A percentile compares a stretch with the other conserved stretches of the same genome.
Conservation (phyloP, 176 grass and related monocot genomes). For the Triticum turgidum region DNA sequence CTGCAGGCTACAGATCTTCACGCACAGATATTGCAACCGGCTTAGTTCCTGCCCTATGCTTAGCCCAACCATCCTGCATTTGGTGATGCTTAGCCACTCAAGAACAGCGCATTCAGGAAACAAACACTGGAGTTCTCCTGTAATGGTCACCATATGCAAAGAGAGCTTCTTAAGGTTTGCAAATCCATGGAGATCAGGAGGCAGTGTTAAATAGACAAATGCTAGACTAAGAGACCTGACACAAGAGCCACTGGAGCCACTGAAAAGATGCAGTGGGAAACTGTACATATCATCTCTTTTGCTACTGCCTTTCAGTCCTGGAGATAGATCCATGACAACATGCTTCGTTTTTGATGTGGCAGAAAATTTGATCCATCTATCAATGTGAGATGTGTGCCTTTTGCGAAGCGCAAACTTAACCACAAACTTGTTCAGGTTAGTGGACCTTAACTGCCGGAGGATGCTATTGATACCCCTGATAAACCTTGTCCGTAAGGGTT, state of each 20-base stretch:
- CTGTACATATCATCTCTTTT: not conserved
- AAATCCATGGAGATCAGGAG: not conserved
- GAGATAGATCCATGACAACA: not conserved
- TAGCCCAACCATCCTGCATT: too few species aligned
- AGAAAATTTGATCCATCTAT: not conserved
- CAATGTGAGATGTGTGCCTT: not conserved
- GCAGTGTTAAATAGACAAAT: not conserved
- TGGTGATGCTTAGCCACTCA: too few species aligned
- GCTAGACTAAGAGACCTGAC: not conserved
- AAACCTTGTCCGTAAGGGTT: not conserved
- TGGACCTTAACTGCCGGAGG: not conserved
- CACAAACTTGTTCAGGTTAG: not conserved
- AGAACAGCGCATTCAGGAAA: too few species aligned
- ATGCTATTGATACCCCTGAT: not conserved
- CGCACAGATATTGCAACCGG: too few species aligned
- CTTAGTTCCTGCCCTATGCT: too few species aligned
- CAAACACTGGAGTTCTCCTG: not conserved
- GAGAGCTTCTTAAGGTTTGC: not conserved
- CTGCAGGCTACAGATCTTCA: too few species aligned
- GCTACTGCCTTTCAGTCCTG: not conserved
- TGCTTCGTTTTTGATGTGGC: not conserved
- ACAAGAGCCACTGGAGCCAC: not conserved
- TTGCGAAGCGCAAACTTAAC: not conserved
- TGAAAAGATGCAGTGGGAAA: constrained; percentile 4
- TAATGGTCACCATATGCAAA: not conserved